phyloP scores from a whole-genome alignment of 2,329 filamentous ascomycete species.

The Arthrobotrys musiformis region DNA sequence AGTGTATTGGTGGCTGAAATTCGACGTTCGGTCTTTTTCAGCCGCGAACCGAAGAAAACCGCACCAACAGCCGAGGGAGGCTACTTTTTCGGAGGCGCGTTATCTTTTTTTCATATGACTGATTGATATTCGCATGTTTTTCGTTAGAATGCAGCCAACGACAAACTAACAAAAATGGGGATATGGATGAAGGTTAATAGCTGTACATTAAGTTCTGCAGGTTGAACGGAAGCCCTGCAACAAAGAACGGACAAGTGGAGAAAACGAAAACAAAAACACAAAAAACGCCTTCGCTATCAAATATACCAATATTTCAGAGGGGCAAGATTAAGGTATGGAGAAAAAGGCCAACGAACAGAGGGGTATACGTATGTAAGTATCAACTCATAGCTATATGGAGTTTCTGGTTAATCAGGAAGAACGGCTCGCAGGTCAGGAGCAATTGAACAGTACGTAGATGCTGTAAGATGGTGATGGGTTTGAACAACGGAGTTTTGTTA shows the following conservation, averaged over 20 bases:
- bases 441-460: not conserved
- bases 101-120: not conserved
- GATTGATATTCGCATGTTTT: not conserved
- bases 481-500: not conserved
- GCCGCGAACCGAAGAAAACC: not conserved
- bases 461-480: not conserved
- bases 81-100: not conserved
- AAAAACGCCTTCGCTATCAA: constrained; percentile 14
- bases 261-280: not conserved
- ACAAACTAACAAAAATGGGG: not conserved
- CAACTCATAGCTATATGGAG: not conserved
- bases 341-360: not conserved
- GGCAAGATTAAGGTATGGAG: not conserved
- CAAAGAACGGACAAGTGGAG: constrained; percentile 12
- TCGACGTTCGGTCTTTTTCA: constrained; percentile 3
- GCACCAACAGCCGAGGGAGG: not conserved
- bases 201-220: not conserved
- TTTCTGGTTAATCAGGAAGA: not conserved
- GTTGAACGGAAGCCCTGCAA: constrained; percentile 3
- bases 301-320: not conserved
- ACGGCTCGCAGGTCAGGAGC: not conserved
- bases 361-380: constrained; percentile 11
- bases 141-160: not conserved
- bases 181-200: not conserved
- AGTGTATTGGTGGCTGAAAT: not conserved